Evolutionary conservation across 768 basidiomycete genomes (phyloP).

Genomic region (Auriculariales sp.): DNA sequence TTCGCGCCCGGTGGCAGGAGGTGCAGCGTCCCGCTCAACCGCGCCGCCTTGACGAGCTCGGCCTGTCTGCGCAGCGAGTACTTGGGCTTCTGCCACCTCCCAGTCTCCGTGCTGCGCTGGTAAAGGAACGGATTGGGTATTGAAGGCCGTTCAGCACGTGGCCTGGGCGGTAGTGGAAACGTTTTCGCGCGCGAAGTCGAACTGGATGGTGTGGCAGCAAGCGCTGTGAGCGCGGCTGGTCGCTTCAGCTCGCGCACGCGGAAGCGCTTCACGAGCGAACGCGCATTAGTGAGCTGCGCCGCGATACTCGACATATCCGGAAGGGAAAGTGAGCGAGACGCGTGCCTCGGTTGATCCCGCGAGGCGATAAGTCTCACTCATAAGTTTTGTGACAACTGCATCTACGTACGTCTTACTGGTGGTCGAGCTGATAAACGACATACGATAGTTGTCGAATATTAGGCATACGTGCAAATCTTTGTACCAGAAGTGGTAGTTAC

Average conservation of each 20-base stretch:
- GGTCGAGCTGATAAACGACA: too few relatives aligned
- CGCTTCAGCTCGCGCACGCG: not conserved
- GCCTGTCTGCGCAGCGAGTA: slow-evolving; percentile 68
- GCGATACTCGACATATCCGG: too few relatives aligned
- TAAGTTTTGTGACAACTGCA: too few relatives aligned
- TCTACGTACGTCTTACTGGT: too few relatives aligned
- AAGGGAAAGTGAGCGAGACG: too few relatives aligned
- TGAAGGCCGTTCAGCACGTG: too few relatives aligned
- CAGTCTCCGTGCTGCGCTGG: slow-evolving; percentile 39
- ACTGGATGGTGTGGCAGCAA: not conserved
- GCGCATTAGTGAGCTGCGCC: too few relatives aligned
- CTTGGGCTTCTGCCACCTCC: slow-evolving; percentile 52
- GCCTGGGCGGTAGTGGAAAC: not conserved
- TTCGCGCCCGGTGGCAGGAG: slow-evolving; percentile 62
- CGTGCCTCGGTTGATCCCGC: too few relatives aligned
- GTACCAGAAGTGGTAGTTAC: too few relatives aligned
- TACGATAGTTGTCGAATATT: too few relatives aligned
- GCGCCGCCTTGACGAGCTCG: slow-evolving; percentile 61
- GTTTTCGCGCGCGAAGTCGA: not conserved
- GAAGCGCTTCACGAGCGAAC: not conserved
- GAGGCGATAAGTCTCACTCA: too few relatives aligned
- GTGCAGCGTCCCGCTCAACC: slow-evolving; percentile 32
- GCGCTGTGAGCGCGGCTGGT: not conserved
- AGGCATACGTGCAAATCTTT: too few relatives aligned
- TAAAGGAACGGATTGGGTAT: slow-evolving; percentile 57